phyloP scores from a whole-genome alignment of 768 basidiomycete genomes.

The Suillus variegatus region DNA sequence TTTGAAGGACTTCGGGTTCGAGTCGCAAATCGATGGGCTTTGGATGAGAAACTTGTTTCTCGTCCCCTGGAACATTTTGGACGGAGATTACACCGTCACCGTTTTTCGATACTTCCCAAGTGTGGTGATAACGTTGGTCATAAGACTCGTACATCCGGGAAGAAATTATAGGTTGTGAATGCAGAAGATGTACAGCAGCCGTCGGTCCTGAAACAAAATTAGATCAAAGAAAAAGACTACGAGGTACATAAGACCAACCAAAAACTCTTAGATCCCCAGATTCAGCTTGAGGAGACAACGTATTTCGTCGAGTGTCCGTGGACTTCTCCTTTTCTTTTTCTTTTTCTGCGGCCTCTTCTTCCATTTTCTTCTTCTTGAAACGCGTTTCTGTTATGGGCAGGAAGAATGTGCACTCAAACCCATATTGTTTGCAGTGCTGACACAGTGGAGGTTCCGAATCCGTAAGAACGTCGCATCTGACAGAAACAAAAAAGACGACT shows the following conservation, averaged over 20 bases:
- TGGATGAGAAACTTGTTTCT: slow-evolving; percentile 52
- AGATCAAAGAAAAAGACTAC: slow-evolving; percentile 20
- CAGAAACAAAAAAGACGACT: background rate
- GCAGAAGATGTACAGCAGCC: slow-evolving; percentile 80
- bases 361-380: slow-evolving; percentile 93
- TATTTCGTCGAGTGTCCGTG: slow-evolving; percentile 30
- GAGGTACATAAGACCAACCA: slow-evolving; percentile 41
- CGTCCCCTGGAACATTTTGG: slow-evolving; percentile 59
- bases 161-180: slow-evolving; percentile 86
- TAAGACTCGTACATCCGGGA: slow-evolving; percentile 84
- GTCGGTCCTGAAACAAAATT: slow-evolving; percentile 73
- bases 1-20: slow-evolving; percentile 76
- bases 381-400: slow-evolving; percentile 98
- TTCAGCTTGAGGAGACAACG: slow-evolving; percentile 50
- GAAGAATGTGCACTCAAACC: slow-evolving; percentile 95
- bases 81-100: slow-evolving; percentile 91
- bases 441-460: slow-evolving; percentile 82
- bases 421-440: slow-evolving; percentile 93
- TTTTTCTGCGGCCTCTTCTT: slow-evolving; percentile 58
- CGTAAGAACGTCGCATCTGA: slow-evolving; percentile 79
- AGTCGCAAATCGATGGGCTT: slow-evolving; percentile 73
- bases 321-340: slow-evolving; percentile 41
- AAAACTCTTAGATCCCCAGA: slow-evolving; percentile 62
- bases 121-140: slow-evolving; percentile 85
- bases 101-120: slow-evolving; percentile 79